Evolutionary conservation across 371 early-diverging fungal genomes (phyloP), one percentile per base, ranked within the genome.

Genomic region (Mucor mucedo): DNA sequence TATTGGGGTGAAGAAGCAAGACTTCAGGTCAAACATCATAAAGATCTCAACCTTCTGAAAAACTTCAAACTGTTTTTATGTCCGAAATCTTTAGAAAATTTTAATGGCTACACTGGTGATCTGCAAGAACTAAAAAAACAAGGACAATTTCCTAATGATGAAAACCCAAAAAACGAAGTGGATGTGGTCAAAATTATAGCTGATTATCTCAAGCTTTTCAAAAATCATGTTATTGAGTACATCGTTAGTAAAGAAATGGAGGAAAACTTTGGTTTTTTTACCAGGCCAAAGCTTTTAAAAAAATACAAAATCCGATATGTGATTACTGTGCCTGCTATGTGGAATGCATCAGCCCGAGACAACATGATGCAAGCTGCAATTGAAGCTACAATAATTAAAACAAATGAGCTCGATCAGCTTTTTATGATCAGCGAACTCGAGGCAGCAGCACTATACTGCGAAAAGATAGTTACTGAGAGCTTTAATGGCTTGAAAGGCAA

Each of bases 381-480:
- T 16, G 60, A 68, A 52, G 76, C 76, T 29, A 70, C 66, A 4
- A 61, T 78, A 7, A 65, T 78, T 42, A 66, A 71, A 8, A 58
- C 54, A 3, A 50, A 44, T 40, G 74, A 76, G 28, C 68, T 66
- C 38, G 74, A 68, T 1, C 63, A 63, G 14, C 62, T 72, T 39
- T 63, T 83, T 16, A 66, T 84, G 58, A 76, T 84, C 35, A 77
- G 73, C 29, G 84, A 84, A 41, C 82, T 71, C 9, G 76, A 75
- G 56, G 74, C 79, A 3, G 76, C 76, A 2, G 74, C 78, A n/a
- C n/a, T n/a, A n/a, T n/a, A n/a, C n/a, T n/a, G n/a, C n/a, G n/a
- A n/a, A n/a, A n/a, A n/a, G n/a, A n/a, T n/a, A n/a, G n/a, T n/a
- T n/a, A n/a, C n/a, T n/a, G n/a, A n/a, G n/a, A n/a, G n/a, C n/a